Evolutionary conservation across 306 rosid genomes (phyloP), one percentile per base, ranked within the genome.

Genomic region (Acacia acuminata): DNA sequence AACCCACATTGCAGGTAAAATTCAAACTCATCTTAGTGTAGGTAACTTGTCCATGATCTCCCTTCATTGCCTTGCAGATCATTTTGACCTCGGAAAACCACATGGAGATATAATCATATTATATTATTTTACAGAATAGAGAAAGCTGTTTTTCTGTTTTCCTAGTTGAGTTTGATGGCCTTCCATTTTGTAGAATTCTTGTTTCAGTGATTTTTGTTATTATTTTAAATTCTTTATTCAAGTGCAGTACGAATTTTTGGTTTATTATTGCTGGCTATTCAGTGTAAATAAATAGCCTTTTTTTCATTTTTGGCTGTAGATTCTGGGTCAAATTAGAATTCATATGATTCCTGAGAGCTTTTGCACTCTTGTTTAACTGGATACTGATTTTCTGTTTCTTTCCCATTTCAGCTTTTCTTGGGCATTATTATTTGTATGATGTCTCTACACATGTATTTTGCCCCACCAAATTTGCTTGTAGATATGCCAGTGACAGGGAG

Each of bases 371-470:
- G 65, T 50, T 69, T 55, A 14, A 65, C 50, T 47, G 74, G 75
- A 82, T 81, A 25, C 56, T 81, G 17, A 63, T 44, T 84, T 60
- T 15, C 82, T 79, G 45, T 66, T 81, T 44, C 67, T 82, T 58
- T 76, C 73, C 71, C 68, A 40, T 77, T 84, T 84, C 93, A 95
- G 98, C 98, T 95, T 76, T 95, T 95, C 88, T 83, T 93, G 84
- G 98, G 98, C 51, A 88, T 95, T 77, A 77, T 89, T 61, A 90
- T 93, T 82, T 92, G 99, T 91, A 89, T 93, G 93, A 92, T 95
- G 96, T 93, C 98, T 71, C 89, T 95, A 25, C 97, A 93, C 93
- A 93, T 95, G 97, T 95, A 95, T 81, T 95, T 95, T 88, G 93
- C 97, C 77, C 99, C 98, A 32, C 88, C 90, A 55, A 91, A 79